phyloP scores from a whole-genome alignment of 352 stramenopile genomes.

The Phytopythium boreale region DNA sequence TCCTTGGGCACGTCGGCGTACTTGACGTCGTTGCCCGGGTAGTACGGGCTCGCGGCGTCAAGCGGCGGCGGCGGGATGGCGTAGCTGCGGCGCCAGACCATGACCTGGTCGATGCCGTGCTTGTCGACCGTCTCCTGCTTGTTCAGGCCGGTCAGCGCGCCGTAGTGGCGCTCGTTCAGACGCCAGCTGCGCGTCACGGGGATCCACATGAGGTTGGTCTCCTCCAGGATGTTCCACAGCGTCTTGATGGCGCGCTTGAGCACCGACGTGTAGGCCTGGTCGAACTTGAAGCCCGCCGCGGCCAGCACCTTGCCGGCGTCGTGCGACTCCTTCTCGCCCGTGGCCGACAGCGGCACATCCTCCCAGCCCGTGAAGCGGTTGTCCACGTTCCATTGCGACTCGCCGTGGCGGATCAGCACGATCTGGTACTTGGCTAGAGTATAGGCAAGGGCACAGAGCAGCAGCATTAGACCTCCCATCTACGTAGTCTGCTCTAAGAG shows the following conservation, averaged over 20 bases:
- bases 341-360: slow-evolving; percentile 90
- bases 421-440: slow-evolving; percentile 74
- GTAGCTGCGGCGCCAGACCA: slow-evolving; percentile 97
- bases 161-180: slow-evolving; percentile 91
- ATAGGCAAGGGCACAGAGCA: neutral
- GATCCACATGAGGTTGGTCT: slow-evolving; percentile 94
- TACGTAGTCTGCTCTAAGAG: no score
- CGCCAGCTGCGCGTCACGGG: slow-evolving; percentile 85
- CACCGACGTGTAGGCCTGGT: slow-evolving; percentile 95
- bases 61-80: slow-evolving; percentile 96
- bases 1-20: slow-evolving; percentile 86
- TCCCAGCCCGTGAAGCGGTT: slow-evolving; percentile 95
- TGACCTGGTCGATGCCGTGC: slow-evolving; percentile 91
- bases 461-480: neutral
- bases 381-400: slow-evolving; percentile 94
- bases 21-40: slow-evolving; percentile 89
- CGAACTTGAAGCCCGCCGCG: slow-evolving; percentile 92
- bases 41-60: slow-evolving; percentile 90
- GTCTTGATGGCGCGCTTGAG: slow-evolving; percentile 95
- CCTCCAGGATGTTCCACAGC: slow-evolving; percentile 92
- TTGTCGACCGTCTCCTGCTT: slow-evolving; percentile 91
- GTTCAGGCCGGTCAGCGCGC: slow-evolving; percentile 87
- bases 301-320: slow-evolving; percentile 88
- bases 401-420: slow-evolving; percentile 92
- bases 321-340: slow-evolving; percentile 89